A percentile compares a stretch with the other conserved stretches of the same genome.
Evolutionary conservation across 2,329 filamentous ascomycete species (phyloP).

Genomic region (Cercospora sojina): DNA sequence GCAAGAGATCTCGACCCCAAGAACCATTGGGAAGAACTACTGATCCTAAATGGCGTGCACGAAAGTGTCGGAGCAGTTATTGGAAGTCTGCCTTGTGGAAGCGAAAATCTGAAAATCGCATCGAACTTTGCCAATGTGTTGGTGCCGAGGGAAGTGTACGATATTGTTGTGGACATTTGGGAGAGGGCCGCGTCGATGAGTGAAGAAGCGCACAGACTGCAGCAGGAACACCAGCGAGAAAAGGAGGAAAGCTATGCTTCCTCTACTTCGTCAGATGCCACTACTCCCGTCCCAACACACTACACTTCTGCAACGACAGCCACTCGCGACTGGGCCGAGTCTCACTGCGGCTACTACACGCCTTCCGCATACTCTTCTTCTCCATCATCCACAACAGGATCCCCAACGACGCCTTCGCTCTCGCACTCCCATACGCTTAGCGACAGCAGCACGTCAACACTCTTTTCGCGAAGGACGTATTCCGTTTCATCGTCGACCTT

Average conservation of each 20-base stretch:
- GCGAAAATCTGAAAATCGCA: not conserved
- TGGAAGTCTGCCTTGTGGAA: conserved; percentile 3
- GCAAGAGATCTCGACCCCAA: not conserved
- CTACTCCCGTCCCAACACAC: not conserved
- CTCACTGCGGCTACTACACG: not conserved
- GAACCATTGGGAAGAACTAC: conserved; percentile 8
- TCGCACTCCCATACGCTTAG: not conserved
- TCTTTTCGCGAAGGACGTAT: not conserved
- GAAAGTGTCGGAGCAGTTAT: not conserved
- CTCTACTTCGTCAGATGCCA: not conserved
- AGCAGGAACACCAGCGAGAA: not conserved
- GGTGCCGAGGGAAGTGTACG: not conserved
- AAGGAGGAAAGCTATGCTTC: not conserved
- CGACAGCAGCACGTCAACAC: not conserved
- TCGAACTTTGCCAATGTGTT: conserved; percentile 9
- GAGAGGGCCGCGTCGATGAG: not conserved
- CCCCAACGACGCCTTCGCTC: not conserved
- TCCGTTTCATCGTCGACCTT: not conserved
- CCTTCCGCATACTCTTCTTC: not conserved
- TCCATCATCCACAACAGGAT: not conserved
- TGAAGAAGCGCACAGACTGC: not conserved
- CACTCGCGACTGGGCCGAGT: not conserved
- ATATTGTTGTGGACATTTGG: not conserved
- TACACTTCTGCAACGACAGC: not conserved
- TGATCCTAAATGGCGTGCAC: conserved; percentile 2